These are phyloP conservation scores for Volvox reticuliferus DNA, from an alignment of 139 green algal genomes.

Conservation along the genomic window DNA sequence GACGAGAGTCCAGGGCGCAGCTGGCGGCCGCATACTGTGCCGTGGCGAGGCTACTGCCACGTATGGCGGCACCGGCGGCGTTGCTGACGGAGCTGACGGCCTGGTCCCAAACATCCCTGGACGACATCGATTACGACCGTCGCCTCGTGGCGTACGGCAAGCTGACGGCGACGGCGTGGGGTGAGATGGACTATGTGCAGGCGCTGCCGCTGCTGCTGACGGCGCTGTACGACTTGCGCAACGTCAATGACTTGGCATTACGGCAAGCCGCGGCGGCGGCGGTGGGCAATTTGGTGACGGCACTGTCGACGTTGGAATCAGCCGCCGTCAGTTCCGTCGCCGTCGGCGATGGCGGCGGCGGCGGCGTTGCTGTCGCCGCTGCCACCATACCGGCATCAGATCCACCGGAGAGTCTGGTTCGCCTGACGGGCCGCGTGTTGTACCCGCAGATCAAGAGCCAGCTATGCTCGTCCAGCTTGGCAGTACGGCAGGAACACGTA, in stretches of 20 bases:
- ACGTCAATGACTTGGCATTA: conserved; percentile 78
- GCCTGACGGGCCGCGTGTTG: conserved; percentile 63
- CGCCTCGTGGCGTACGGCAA: conserved; percentile 75
- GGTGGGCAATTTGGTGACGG: conserved; percentile 53
- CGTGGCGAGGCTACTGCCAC: conserved; percentile 58
- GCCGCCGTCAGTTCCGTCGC: not conserved
- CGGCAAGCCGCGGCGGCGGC: conserved; percentile 73
- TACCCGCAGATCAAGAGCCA: conserved; percentile 74
- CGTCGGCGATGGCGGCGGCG: not conserved
- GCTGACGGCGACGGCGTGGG: conserved; percentile 67
- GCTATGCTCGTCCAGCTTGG: conserved; percentile 57
- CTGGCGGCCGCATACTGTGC: conserved; percentile 64
- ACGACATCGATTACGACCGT: conserved; percentile 76
- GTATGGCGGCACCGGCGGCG: conserved; percentile 31
- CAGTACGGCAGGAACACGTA: conserved; percentile 88
- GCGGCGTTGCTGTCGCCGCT: not conserved
- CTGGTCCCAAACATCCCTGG: conserved; percentile 58
- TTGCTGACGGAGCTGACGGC: conserved; percentile 67
- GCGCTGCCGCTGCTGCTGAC: conserved; percentile 75
- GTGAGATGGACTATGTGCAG: conserved; percentile 34
- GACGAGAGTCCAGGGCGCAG: conserved; percentile 61
- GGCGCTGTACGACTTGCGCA: conserved; percentile 75
- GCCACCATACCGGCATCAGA: conserved; percentile 17
- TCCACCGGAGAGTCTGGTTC: conserved; percentile 24
- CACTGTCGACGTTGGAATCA: conserved; percentile 33